phyloP scores from a whole-genome alignment of 106 monocot genomes.

The Dendrobium catenatum region DNA sequence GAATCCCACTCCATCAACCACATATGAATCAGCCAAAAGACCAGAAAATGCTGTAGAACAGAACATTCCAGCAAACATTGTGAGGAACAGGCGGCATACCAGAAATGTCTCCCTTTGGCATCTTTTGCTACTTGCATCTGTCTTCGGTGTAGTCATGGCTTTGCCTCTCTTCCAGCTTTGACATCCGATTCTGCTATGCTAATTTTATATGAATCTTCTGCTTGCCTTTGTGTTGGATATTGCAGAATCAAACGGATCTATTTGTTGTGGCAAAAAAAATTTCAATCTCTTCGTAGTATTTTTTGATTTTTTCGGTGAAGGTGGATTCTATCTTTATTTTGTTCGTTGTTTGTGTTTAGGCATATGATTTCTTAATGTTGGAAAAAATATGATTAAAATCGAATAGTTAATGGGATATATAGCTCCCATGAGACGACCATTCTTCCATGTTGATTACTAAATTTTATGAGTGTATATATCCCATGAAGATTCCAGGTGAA shows the following conservation, averaged over 20 bases:
- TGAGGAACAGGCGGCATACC: constrained; percentile 21
- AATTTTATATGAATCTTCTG: neutral
- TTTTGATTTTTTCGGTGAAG: too few species aligned
- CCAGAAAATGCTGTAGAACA: constrained; percentile 6
- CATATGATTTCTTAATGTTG: too few species aligned
- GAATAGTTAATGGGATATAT: too few species aligned
- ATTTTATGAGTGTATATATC: too few species aligned
- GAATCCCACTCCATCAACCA: neutral
- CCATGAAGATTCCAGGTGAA: too few species aligned
- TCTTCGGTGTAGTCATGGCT: constrained; percentile 83
- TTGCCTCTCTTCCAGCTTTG: constrained; percentile 82
- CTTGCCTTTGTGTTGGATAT: neutral
- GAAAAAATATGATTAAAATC: too few species aligned
- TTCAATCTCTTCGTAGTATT: too few species aligned
- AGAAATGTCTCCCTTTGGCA: constrained; percentile 71
- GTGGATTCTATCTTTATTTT: too few species aligned
- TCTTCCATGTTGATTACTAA: too few species aligned
- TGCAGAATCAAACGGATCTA: neutral
- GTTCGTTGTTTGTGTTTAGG: too few species aligned
- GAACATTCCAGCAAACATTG: constrained; percentile 10
- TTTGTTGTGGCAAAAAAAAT: too few species aligned
- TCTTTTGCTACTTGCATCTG: constrained; percentile 52
- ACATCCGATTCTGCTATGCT: constrained; percentile 1
- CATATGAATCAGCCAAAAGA: neutral
- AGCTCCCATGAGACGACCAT: too few species aligned